Percentiles rank a stretch among this genome's conserved stretches.
Conservation (phyloP, 1,139 yeast species). For the Yamadazyma songkhlaensis region DNA sequence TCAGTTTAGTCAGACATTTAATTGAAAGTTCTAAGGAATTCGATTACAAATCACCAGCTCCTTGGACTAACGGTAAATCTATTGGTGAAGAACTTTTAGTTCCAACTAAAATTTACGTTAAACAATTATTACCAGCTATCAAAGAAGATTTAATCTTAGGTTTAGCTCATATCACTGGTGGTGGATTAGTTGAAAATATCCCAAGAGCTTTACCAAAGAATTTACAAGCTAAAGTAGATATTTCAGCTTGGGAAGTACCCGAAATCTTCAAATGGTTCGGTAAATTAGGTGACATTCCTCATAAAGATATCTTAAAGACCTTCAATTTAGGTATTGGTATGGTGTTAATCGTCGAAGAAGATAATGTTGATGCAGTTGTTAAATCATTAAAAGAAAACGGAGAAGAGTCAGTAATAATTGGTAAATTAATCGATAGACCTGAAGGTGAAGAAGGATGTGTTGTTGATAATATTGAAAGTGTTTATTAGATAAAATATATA, state of each 20-base stretch:
- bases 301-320: conserved; percentile 80
- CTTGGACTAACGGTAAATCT: conserved; percentile 71
- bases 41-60: conserved; percentile 72
- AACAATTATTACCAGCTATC: conserved; percentile 76
- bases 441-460: conserved; percentile 61
- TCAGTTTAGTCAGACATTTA: conserved; percentile 92
- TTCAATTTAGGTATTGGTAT: conserved; percentile 96
- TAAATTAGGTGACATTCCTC: conserved; percentile 85
- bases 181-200: conserved; percentile 93
- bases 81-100: conserved; percentile 84
- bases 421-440: conserved; percentile 59
- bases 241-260: conserved; percentile 79
- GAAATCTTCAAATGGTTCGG: conserved; percentile 94
- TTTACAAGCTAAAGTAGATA: conserved; percentile 79
- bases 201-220: conserved; percentile 89
- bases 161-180: conserved; percentile 97
- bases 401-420: conserved; percentile 79
- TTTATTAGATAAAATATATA: conserved; percentile 1
- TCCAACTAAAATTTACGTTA: conserved; percentile 94
- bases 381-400: conserved; percentile 58
- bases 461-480: conserved; percentile 53
- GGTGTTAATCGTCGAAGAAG: conserved; percentile 76
- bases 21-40: conserved; percentile 70
- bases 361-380: conserved; percentile 58
- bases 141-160: conserved; percentile 72